Evolutionary conservation across 805 yeast genomes (phyloP), one percentile per base, ranked within the genome.

Genomic region (Spathaspora gorwiae): DNA sequence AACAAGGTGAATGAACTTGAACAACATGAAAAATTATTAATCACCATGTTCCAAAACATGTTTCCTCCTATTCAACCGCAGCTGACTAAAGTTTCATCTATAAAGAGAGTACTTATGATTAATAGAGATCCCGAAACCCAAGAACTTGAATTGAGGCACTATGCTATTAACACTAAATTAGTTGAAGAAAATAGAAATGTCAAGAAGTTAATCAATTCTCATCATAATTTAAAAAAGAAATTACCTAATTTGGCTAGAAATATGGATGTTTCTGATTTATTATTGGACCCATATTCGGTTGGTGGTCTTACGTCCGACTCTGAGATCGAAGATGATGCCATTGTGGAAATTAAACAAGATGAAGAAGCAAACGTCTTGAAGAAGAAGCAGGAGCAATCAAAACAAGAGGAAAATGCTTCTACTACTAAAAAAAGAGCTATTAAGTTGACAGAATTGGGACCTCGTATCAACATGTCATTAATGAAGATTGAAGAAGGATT

Each of bases 31-130:
- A 87, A 89, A 56, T 74, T 92, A 49, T 63, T 90, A 46, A 81
- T 95, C 29, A 87, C 97, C 3, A 82, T 90, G 71, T 88, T 94
- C 69, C 99, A 94, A 67, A 90, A 89, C 68, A 81, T 94, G 80
- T 88, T 92, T 64, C 99, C 99, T 6, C 88, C 99, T 15, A 84
- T 94, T 53, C 84, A 89, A 47, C 97, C 97, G 3, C 88, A 88
- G 52, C 68, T 72, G 46, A 86, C 95, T 14, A 82, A 82, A 52
- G 83, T 94, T 31, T 70, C 72, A 39, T 71, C 85, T 1, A 90
- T 94, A 44, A 84, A 81, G 56, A 77, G 99, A 58, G 98, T 94
- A 15, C 70, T 94, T 56, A 76, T 94, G 79, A 68, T 94, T 45
- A 84, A 85, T 62, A 86, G 83, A 57, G 85, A 83, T 58, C 71